Evolutionary conservation across 2,329 filamentous ascomycete species (phyloP), one percentile per base, ranked within the genome.

Genomic region (Penicillium sp.): DNA sequence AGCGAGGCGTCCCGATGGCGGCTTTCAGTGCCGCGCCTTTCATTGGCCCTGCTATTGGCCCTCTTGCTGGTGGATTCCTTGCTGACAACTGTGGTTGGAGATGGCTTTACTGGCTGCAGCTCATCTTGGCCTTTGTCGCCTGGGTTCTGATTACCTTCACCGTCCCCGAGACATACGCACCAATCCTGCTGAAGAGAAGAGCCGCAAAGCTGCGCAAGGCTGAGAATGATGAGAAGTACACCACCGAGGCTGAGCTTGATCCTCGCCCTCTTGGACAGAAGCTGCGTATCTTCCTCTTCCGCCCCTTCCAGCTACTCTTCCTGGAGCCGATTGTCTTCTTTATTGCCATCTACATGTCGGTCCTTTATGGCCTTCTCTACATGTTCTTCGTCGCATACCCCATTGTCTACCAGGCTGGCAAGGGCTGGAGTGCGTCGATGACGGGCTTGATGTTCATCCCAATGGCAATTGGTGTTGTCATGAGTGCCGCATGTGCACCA

Each of bases 391-490:
- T 78, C 56, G 75, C 77, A 14, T 75, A 72, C 57, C 82, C 82
- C 0, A 79, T 85, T 61, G 79, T 96, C 55, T 96, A 89, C 76
- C 83, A 90, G 62, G 79, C 85, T 72, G 88, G 89, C 56, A 95
- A 96, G 75, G 89, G 89, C 2, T 96, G 88, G 74, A 85, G 81
- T 3, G 82, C 89, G 26, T 83, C 88, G 33, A 86, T 79, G 26
- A 92, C 90, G 0, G 91, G 90, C 45, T 80, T 95, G 8, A 93
- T 94, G 88, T 95, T 95, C 73, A 92, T 94, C 59, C 90, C 90
- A 1, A 72, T 94, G 44, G 89, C 90, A 7, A 76, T 94, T 18
- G 90, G 90, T 49, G 89, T 94, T 15, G 18, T 93, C 1, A 57
- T 76, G 41, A 89, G 87, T 1, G 88, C 90, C 15, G 67, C 75